Conservation (phyloP, 2,329 filamentous ascomycete species). For the Trichophyton benhamiae region DNA sequence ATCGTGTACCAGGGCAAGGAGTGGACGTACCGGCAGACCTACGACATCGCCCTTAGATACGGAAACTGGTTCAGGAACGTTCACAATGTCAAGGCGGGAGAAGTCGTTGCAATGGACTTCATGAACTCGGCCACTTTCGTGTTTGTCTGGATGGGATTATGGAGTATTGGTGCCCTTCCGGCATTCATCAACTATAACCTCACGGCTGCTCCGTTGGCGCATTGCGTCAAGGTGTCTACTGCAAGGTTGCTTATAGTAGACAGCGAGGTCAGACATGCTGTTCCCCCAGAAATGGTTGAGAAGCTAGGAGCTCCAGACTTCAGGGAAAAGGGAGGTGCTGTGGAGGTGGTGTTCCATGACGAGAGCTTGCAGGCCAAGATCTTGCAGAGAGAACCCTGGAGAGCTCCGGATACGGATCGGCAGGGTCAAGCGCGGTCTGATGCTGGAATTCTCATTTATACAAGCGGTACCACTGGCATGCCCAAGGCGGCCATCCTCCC, state of each 20-base stretch:
- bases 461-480: slow-evolving; percentile 72
- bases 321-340: slow-evolving; percentile 28
- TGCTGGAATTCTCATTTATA: slow-evolving; percentile 68
- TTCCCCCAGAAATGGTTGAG: slow-evolving; percentile 30
- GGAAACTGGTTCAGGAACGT: slow-evolving; percentile 60
- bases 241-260: slow-evolving; percentile 60
- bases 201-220: slow-evolving; percentile 54
- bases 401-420: slow-evolving; percentile 48
- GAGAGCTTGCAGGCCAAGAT: slow-evolving; percentile 46
- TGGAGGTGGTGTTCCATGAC: slow-evolving; percentile 52
- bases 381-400: slow-evolving; percentile 38
- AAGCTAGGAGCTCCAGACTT: slow-evolving; percentile 31
- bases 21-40: slow-evolving; percentile 66
- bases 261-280: slow-evolving; percentile 46
- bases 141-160: slow-evolving; percentile 64
- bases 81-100: slow-evolving; percentile 52
- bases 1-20: slow-evolving; percentile 54
- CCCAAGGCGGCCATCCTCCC: slow-evolving; percentile 67
- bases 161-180: slow-evolving; percentile 70
- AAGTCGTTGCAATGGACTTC: slow-evolving; percentile 70
- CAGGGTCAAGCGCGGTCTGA: slow-evolving; percentile 40
- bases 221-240: slow-evolving; percentile 59
- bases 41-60: slow-evolving; percentile 58
- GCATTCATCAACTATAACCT: slow-evolving; percentile 87
- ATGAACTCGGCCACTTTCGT: slow-evolving; percentile 70